Evolutionary conservation across 2,329 filamentous ascomycete genomes (phyloP).

Genomic region (Oidium heveae): DNA sequence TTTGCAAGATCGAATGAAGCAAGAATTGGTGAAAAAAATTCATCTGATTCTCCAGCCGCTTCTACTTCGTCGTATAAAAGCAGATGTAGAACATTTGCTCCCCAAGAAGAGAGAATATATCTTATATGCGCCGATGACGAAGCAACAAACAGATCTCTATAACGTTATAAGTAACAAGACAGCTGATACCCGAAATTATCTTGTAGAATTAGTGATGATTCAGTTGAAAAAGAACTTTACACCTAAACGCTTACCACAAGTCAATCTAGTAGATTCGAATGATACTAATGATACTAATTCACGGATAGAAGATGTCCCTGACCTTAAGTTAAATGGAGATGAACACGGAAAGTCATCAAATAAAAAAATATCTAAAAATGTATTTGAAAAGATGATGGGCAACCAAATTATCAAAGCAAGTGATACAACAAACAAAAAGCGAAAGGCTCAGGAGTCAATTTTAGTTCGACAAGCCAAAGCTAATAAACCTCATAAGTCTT

Average conservation of each 20-base stretch:
- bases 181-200: conserved; percentile 41
- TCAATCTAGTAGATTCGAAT: conserved; percentile 10
- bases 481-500: conserved; percentile 45
- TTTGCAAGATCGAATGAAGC: conserved; percentile 51
- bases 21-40: conserved; percentile 62
- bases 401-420: conserved; percentile 3
- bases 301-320: conserved; percentile 1
- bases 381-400: conserved; percentile 20
- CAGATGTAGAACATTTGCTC: conserved; percentile 74
- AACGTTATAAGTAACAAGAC: conserved; percentile 32
- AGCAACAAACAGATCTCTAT: conserved; percentile 79
- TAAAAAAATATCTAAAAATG: conserved; percentile 15
- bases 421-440: conserved; percentile 22
- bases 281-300: conserved; percentile 10
- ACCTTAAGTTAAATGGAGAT: conserved; percentile 7
- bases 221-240: conserved; percentile 22
- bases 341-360: conserved; percentile 2
- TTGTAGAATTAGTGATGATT: conserved; percentile 57
- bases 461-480: conserved; percentile 35
- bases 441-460: conserved; percentile 22
- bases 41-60: conserved; percentile 86
- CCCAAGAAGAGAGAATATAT: conserved; percentile 95
- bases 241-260: conserved; percentile 2
- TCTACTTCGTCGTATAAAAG: conserved; percentile 66
- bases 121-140: conserved; percentile 73